Evolutionary conservation across 768 basidiomycete species (phyloP), one percentile per base, ranked within the genome.

Genomic region (Tubosaeta sp.): DNA sequence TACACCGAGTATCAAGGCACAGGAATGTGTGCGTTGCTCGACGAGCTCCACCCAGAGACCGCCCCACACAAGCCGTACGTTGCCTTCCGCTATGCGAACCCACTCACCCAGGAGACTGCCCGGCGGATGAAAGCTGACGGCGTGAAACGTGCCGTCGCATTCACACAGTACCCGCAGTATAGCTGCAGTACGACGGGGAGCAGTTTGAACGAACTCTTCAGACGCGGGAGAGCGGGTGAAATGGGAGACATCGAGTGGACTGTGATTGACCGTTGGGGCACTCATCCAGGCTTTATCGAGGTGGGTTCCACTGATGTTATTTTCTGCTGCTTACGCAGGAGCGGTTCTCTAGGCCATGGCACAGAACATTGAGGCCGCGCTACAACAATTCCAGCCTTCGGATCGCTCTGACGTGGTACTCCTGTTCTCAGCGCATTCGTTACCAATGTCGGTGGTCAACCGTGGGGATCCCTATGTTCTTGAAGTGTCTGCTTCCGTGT

Each of bases 111-210:
- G 60, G 84, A 85, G 63, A 86, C 89, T 26, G 80, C 91, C 11
- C 78, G 75, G 50, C 84, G 91, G 69, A 86, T 99, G 86, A 84
- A 83, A 71, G 79, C 74, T 48, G 97, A 98, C 65, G 93, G 95
- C 19, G 92, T 99, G 31, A 86, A 79, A 68, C 77, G 95, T 56
- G 97, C 95, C 0, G 75, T 99, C 26, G 97, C 95, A 17, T 99
- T 99, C 74, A 91, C 91, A 4, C 97, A 99, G 71, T 99, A 99
- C 68, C 97, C 97, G 1, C 97, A 99, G 69, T 99, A 99, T 71
- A 91, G 88, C 64, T 99, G 97, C 71, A 95, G 91, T 56, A 99
- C 97, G 11, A 98, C 97, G 0, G 97, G 97, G 46, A 97, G 94
- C 72, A 95, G 91, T 67, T 66, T 99, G 65, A 99, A 98, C 63